A percentile compares a stretch with the other conserved stretches of the same genome.
Evolutionary conservation across 306 rosid genomes (phyloP).

Genomic region (Oxytropis ochrocephala): DNA sequence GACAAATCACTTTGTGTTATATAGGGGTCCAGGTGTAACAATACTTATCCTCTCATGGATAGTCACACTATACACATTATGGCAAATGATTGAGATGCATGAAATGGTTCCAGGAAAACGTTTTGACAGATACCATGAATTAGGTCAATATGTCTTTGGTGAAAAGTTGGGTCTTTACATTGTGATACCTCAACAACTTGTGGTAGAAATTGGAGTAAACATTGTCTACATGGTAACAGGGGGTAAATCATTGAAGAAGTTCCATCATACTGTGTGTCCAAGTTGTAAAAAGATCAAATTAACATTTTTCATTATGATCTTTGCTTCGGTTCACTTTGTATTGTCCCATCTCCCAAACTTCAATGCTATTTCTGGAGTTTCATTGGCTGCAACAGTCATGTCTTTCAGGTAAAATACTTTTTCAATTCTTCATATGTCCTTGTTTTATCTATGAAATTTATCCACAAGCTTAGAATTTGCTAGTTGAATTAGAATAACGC

Average conservation of each 20-base stretch:
- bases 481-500: background rate
- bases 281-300: conserved; percentile 40
- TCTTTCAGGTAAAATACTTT: conserved; percentile 49
- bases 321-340: conserved; percentile 73
- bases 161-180: conserved; percentile 74
- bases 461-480: background rate
- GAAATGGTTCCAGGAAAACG: conserved; percentile 82
- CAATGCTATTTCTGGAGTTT: conserved; percentile 60
- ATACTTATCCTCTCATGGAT: conserved; percentile 61
- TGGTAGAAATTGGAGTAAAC: conserved; percentile 51
- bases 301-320: conserved; percentile 71
- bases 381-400: conserved; percentile 79
- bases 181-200: conserved; percentile 82
- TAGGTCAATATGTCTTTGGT: conserved; percentile 81
- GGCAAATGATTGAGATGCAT: conserved; percentile 93
- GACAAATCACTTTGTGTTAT: background rate
- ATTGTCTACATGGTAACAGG: conserved; percentile 81
- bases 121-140: conserved; percentile 75
- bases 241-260: conserved; percentile 58
- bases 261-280: conserved; percentile 41
- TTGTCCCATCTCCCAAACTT: conserved; percentile 81
- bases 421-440: background rate
- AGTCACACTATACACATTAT: conserved; percentile 58
- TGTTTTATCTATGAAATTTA: background rate
- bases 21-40: conserved; percentile 75